Conservation (phyloP, 140 eudicot species). For the Erigeron philadelphicus region DNA sequence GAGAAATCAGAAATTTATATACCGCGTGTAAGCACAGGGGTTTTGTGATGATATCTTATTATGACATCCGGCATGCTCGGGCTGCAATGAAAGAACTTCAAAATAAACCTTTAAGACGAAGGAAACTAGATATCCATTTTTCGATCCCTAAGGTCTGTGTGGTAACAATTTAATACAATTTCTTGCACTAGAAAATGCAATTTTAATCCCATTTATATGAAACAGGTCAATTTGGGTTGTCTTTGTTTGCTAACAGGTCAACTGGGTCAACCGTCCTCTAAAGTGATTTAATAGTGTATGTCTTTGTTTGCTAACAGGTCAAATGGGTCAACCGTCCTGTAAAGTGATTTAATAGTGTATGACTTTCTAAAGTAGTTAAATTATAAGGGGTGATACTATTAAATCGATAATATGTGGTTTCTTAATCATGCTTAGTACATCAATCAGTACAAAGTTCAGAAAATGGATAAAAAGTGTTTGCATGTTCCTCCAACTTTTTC, state of each 20-base stretch:
- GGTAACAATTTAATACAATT: not conserved
- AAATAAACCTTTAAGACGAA: conserved; percentile 80
- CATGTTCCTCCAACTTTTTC: not conserved
- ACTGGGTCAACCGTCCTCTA: not conserved
- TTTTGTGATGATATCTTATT: conserved; percentile 92
- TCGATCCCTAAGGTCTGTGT: conserved; percentile 82
- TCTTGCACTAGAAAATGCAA: not conserved
- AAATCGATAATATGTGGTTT: too few species aligned
- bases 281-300: not conserved
- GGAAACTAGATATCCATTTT: conserved; percentile 92
- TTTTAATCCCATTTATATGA: not conserved
- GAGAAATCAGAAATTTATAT: conserved; percentile 82
- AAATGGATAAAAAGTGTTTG: not conserved
- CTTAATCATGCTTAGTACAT: too few species aligned
- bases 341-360: not conserved
- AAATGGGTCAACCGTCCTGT: not conserved
- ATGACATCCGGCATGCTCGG: conserved; percentile 89
- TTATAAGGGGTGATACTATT: not conserved
- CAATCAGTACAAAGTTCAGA: too few species aligned
- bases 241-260: not conserved
- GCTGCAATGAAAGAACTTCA: conserved; percentile 89
- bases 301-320: not conserved
- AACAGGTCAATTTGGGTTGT: conserved; percentile 5
- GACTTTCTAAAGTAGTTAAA: not conserved
- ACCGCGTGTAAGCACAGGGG: conserved; percentile 97